Evolutionary conservation across 805 yeast genomes (phyloP).

Genomic region (Candida nonsorbophila): DNA sequence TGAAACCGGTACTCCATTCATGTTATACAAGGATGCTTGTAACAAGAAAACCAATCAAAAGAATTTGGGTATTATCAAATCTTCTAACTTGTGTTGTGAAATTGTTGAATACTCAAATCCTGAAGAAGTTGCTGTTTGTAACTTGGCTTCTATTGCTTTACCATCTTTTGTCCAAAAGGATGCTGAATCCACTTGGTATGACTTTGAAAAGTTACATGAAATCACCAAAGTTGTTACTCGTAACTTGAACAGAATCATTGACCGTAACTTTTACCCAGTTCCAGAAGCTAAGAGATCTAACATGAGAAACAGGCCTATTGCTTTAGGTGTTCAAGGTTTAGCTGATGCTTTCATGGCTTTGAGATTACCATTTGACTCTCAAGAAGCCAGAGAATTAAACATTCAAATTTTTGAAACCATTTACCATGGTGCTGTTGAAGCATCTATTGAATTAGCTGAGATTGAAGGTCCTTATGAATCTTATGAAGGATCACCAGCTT

Average conservation of each 20-base stretch:
- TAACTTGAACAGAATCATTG: constrained; percentile 53
- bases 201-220: constrained; percentile 52
- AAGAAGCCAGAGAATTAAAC: constrained; percentile 51
- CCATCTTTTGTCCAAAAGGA: constrained; percentile 51
- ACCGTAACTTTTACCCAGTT: constrained; percentile 53
- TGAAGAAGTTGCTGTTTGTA: constrained; percentile 58
- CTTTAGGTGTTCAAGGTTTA: constrained; percentile 60
- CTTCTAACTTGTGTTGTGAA: constrained; percentile 60
- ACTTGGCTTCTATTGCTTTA: constrained; percentile 55
- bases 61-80: constrained; percentile 55
- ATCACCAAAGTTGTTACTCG: constrained; percentile 50
- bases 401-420: constrained; percentile 59
- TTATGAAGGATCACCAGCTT: constrained; percentile 55
- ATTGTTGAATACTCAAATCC: constrained; percentile 57
- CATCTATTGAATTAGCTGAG: constrained; percentile 49
- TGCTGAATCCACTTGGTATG: constrained; percentile 39
- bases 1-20: constrained; percentile 62
- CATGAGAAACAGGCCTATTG: constrained; percentile 57
- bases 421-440: constrained; percentile 55
- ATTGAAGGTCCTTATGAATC: constrained; percentile 47
- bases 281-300: constrained; percentile 49
- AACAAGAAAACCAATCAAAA: constrained; percentile 54
- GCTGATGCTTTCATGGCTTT: constrained; percentile 55
- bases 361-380: constrained; percentile 54
- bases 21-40: constrained; percentile 61